Evolutionary conservation across 164 flowering plant species (phyloP).

Genomic region (Stephania japonica): DNA sequence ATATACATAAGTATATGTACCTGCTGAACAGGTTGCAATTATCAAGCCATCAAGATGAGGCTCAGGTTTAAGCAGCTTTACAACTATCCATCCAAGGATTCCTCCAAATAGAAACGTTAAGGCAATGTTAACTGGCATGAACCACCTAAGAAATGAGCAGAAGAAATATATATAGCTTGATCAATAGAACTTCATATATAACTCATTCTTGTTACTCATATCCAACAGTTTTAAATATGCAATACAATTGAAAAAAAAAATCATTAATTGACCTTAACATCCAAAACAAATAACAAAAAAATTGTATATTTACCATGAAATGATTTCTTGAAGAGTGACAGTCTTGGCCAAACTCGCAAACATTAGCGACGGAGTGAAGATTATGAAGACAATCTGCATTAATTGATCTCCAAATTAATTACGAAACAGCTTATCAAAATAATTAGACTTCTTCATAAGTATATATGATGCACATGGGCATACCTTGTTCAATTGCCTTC

Average conservation of each 20-base stretch:
- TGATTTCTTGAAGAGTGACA: slow-evolving; percentile 74
- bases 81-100: slow-evolving; percentile 74
- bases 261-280: too few relatives aligned
- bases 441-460: background rate
- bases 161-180: background rate
- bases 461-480: background rate
- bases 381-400: slow-evolving; percentile 75
- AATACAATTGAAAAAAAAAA: too few relatives aligned
- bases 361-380: slow-evolving; percentile 76
- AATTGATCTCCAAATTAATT: background rate
- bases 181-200: background rate
- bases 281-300: background rate
- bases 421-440: background rate
- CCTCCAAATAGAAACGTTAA: slow-evolving; percentile 72
- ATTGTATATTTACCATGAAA: slow-evolving; percentile 61
- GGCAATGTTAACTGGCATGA: slow-evolving; percentile 86
- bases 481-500: slow-evolving; percentile 73
- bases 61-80: slow-evolving; percentile 64
- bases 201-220: background rate
- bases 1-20: slow-evolving; percentile 20
- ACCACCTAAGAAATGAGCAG: slow-evolving; percentile 62
- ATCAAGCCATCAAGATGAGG: slow-evolving; percentile 67
- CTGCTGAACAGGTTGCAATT: slow-evolving; percentile 77
- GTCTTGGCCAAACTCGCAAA: slow-evolving; percentile 75
- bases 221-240: too few relatives aligned